Evolutionary conservation across 108 stramenopile species (phyloP).

Genomic region (Schizochytrium sp.): DNA sequence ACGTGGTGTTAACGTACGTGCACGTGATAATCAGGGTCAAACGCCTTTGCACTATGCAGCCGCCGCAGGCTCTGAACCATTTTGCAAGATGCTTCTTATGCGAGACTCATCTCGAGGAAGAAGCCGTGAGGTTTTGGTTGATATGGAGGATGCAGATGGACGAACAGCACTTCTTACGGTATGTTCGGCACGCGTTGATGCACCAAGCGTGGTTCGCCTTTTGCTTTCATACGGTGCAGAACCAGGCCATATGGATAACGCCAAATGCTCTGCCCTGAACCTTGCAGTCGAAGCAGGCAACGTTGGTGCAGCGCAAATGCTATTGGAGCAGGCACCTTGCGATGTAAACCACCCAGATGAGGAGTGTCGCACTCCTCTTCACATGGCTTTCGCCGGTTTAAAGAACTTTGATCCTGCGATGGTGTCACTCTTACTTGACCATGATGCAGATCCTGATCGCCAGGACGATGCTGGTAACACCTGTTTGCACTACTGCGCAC

Average conservation of each 20-base stretch:
- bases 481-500: conserved; percentile 11
- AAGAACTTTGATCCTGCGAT: not conserved
- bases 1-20: not conserved
- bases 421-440: not conserved
- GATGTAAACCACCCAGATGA: conserved; percentile 4
- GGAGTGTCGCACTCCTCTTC: not conserved
- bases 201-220: conserved; percentile 10
- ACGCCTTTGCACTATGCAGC: conserved; percentile 16
- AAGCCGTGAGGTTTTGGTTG: not conserved
- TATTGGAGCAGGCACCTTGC: not conserved
- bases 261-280: not conserved
- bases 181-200: not conserved
- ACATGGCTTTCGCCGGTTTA: not conserved
- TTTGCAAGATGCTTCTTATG: conserved; percentile 11
- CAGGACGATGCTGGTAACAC: not conserved
- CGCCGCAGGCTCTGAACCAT: not conserved
- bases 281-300: not conserved
- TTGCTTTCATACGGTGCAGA: conserved; percentile 29
- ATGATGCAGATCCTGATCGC: not conserved
- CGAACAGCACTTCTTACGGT: not conserved
- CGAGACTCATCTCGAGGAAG: conserved; percentile 12
- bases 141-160: conserved; percentile 5
- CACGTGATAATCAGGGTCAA: conserved; percentile 16
- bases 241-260: not conserved
- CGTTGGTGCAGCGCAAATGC: conserved; percentile 8